Evolutionary conservation across 805 yeast species (phyloP).

Genomic region (Saturnispora sanitii): DNA sequence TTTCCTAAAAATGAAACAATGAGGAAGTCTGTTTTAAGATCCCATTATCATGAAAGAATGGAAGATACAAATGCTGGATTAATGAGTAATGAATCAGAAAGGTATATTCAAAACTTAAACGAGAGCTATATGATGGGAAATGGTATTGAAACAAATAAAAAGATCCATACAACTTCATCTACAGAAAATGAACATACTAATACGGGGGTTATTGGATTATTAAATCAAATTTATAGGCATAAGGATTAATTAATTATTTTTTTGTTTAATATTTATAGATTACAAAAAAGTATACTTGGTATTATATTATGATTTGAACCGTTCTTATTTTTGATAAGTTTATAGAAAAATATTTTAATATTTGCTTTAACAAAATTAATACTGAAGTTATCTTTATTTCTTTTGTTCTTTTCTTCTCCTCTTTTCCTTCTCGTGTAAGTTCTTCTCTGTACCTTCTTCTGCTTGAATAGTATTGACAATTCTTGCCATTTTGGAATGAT

Average conservation of each 20-base stretch:
- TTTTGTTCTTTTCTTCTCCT: constrained; percentile 39
- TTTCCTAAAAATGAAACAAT: neutral
- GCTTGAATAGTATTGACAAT: constrained; percentile 82
- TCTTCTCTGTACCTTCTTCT: constrained; percentile 91
- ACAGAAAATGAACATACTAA: neutral
- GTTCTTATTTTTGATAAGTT: neutral
- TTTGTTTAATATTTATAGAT: neutral
- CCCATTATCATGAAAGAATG: constrained; percentile 9
- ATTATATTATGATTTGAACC: too few relatives aligned
- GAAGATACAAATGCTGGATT: constrained; percentile 26
- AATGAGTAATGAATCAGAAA: constrained; percentile 17
- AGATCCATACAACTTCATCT: constrained; percentile 11
- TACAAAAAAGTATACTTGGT: neutral
- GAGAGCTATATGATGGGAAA: constrained; percentile 33
- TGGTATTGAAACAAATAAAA: constrained; percentile 18
- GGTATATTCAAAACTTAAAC: constrained; percentile 19
- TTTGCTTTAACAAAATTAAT: neutral
- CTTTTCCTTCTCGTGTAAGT: constrained; percentile 82
- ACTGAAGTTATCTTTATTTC: constrained; percentile 5
- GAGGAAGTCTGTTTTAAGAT: neutral
- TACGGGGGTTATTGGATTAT: constrained; percentile 38
- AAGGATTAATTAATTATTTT: constrained; percentile 1
- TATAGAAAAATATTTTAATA: constrained; percentile 1
- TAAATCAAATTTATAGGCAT: constrained; percentile 58
- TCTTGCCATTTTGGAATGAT: constrained; percentile 83